phyloP scores from a whole-genome alignment of 257 asterid species.

The Scutellaria baicalensis region DNA sequence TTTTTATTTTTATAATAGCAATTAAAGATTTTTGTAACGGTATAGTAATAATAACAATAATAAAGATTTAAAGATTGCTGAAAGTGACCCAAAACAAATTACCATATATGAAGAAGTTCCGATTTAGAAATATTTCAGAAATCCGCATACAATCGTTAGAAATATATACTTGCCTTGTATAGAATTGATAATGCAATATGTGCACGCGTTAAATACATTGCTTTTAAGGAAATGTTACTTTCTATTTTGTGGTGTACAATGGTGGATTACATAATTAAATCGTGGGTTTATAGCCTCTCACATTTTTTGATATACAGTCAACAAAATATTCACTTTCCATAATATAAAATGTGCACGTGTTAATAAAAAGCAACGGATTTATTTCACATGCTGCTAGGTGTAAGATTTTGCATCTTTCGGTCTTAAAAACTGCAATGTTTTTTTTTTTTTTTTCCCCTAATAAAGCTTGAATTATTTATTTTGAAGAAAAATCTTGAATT shows the following conservation, averaged over 20 bases:
- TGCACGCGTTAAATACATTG: conserved; percentile 4
- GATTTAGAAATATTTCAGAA: not conserved
- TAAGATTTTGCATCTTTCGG: too few relatives aligned
- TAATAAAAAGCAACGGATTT: too few relatives aligned
- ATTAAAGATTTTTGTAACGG: too few relatives aligned
- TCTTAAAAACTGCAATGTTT: too few relatives aligned
- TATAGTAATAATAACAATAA: not conserved
- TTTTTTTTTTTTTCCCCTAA: too few relatives aligned
- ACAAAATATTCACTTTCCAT: too few relatives aligned
- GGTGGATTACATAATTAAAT: not conserved
- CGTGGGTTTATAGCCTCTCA: too few relatives aligned
- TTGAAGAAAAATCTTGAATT: not conserved
- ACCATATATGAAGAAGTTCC: not conserved
- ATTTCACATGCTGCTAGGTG: too few relatives aligned
- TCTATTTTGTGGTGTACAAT: not conserved
- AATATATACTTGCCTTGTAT: not conserved
- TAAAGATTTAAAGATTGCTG: not conserved
- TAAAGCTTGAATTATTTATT: too few relatives aligned
- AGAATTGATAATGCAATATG: not conserved
- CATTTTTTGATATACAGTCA: too few relatives aligned
- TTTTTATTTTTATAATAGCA: too few relatives aligned
- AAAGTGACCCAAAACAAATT: not conserved
- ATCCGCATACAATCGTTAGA: not conserved
- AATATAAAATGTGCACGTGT: too few relatives aligned
- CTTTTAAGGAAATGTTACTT: conserved; percentile 10